These are phyloP conservation scores for Tubosaeta sp. DNA, from an alignment of 768 basidiomycete species.

Conservation along the genomic window DNA sequence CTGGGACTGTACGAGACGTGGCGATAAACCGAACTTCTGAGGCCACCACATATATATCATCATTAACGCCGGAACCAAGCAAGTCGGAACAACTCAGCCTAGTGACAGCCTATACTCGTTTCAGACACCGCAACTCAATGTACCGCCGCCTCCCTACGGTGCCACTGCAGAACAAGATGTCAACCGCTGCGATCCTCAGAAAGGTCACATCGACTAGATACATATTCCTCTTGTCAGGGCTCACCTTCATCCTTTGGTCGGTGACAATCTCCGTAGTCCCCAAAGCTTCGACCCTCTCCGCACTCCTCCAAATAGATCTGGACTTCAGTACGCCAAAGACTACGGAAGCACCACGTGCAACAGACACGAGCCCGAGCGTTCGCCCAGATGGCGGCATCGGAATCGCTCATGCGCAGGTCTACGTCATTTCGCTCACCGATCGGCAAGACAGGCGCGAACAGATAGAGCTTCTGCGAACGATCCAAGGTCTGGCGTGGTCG, in stretches of 20 bases:
- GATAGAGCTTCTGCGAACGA: conserved; percentile 52
- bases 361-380: not conserved
- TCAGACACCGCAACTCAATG: too few relatives aligned
- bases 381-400: conserved; percentile 26
- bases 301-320: conserved; percentile 15
- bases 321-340: not conserved
- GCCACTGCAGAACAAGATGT: conserved; percentile 2
- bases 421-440: conserved; percentile 56
- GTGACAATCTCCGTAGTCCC: conserved; percentile 7
- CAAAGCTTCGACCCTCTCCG: conserved; percentile 8
- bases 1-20: too few relatives aligned
- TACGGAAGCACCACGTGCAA: not conserved
- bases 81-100: too few relatives aligned
- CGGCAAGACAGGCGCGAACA: conserved; percentile 51
- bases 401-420: conserved; percentile 38
- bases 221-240: conserved; percentile 19
- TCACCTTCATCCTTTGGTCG: conserved; percentile 21
- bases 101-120: too few relatives aligned
- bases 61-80: too few relatives aligned
- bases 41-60: too few relatives aligned
- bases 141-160: too few relatives aligned
- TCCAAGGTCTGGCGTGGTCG: conserved; percentile 49
- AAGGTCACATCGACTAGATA: conserved; percentile 16
- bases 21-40: too few relatives aligned
- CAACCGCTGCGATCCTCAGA: conserved; percentile 3